phyloP scores from a whole-genome alignment of 2,329 filamentous ascomycete species.

The Xylariaceae sp. region DNA sequence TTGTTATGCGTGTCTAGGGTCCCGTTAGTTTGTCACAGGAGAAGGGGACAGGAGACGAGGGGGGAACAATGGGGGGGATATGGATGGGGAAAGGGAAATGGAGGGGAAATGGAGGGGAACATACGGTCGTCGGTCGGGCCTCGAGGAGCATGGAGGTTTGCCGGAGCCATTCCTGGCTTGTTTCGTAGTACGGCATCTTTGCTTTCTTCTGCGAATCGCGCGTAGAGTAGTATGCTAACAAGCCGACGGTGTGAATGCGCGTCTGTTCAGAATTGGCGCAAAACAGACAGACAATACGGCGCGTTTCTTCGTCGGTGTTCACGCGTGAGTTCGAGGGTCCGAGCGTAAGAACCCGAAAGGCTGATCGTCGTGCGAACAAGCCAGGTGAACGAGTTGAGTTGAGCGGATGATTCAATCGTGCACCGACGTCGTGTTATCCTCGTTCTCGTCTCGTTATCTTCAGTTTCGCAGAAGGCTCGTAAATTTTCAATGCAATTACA shows the following conservation, averaged over 20 bases:
- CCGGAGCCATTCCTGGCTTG: slow-evolving; percentile 85
- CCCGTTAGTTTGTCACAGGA: no score
- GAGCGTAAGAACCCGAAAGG: no score
- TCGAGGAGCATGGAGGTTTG: slow-evolving; percentile 81
- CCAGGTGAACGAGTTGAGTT: no score
- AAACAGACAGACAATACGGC: not conserved
- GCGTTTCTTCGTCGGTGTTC: not conserved
- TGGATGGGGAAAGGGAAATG: not conserved
- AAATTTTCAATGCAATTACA: no score
- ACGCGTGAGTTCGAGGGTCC: not conserved
- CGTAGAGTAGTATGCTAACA: not conserved
- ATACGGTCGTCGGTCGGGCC: slow-evolving; percentile 77
- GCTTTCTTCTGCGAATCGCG: not conserved
- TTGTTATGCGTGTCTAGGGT: slow-evolving; percentile 86
- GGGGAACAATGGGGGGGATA: not conserved
- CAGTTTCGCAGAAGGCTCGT: no score
- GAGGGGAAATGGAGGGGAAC: slow-evolving; percentile 28
- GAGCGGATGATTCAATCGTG: no score
- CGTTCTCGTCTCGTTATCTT: no score
- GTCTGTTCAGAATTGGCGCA: not conserved
- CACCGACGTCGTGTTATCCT: no score
- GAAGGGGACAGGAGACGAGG: no score
- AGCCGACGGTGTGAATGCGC: not conserved
- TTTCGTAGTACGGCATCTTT: slow-evolving; percentile 72
- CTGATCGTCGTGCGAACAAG: no score